A percentile compares a stretch with the other conserved stretches of the same genome.
Conservation (phyloP, 148 eudicot genomes). For the Silene latifolia region DNA sequence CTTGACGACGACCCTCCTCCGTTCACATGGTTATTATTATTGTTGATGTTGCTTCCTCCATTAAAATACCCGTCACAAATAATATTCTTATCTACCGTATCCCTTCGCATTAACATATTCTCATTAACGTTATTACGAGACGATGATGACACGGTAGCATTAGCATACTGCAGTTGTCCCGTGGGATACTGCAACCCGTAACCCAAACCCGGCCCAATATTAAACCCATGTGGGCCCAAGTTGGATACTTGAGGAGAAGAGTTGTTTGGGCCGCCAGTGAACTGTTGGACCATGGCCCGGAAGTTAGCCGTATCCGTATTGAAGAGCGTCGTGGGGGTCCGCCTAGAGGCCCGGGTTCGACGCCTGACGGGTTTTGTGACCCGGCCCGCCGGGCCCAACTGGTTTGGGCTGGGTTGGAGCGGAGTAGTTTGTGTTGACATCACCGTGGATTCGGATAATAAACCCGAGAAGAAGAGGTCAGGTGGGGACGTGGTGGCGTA, state of each 20-base stretch:
- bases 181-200: slow-evolving; percentile 13
- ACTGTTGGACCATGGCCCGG: slow-evolving; percentile 79
- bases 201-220: slow-evolving; percentile 13
- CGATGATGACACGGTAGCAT: background rate
- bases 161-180: background rate
- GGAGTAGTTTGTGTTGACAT: slow-evolving; percentile 7
- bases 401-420: slow-evolving; percentile 1
- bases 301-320: slow-evolving; percentile 67
- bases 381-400: slow-evolving; percentile 24
- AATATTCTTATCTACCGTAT: background rate
- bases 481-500: slow-evolving; percentile 9
- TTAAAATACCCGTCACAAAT: background rate
- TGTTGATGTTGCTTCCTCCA: background rate
- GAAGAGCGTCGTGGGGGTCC: slow-evolving; percentile 64
- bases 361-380: slow-evolving; percentile 51
- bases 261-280: slow-evolving; percentile 50
- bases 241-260: background rate
- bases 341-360: slow-evolving; percentile 49
- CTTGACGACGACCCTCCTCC: slow-evolving; percentile 24
- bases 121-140: background rate
- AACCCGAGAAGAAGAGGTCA: slow-evolving; percentile 23
- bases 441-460: background rate
- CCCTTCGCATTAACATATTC: slow-evolving; percentile 16
- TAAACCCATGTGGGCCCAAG: slow-evolving; percentile 10
- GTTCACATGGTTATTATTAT: background rate